Base-by-base conservation (phyloP, 305 asterid genomes). In the Fraxinus dipetala region DNA sequence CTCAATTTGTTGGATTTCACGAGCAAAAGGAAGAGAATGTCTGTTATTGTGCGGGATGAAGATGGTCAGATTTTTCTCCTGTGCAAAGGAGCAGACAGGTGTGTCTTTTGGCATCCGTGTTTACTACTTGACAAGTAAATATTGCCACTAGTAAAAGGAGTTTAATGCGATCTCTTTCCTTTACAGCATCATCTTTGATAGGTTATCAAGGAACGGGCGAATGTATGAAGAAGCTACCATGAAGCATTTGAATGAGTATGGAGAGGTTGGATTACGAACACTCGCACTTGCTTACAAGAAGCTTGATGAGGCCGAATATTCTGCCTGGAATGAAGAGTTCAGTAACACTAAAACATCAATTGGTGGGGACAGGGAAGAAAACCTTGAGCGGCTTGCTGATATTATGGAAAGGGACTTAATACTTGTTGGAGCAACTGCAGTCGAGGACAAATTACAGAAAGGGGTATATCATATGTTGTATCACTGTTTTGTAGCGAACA, bases 11-110 rank as follows among this genome's bases (percentile, higher is more conserved):
- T 95, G 91, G 97, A 95, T 86, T 95, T 92, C 89, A 94, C 97
- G 43, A 95, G 98, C 93, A 89, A 93, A 82, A 88, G 99, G 90
- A 95, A 95, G 91, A 90, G 99, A 85, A 95, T 95, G 99, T 94
- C 99, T 77, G 95, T 92, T 28, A 95, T 95, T 70, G 87, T 95
- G 69, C 87, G 89, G 87, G 97, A 91, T 76, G 99, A 92, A 87
- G 81, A 80, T 30, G 97, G 91, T 35, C 95, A 92, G 86, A 91
- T 95, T 84, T 82, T 94, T 89, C 95, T 95, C 81, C 85, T 95
- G 77, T 95, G 99, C 92, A 95, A 95, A 91, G 99, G 99, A 89
- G 98, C 99, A 61, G 99, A 95, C 90, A 95, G 92, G 99, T 95
- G 72, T 72, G 79, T 76, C 45, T 75, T 75, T 70, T 32, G 51